Conservation (phyloP, 75 land plant genomes). For the Pinus tabuliformis region DNA sequence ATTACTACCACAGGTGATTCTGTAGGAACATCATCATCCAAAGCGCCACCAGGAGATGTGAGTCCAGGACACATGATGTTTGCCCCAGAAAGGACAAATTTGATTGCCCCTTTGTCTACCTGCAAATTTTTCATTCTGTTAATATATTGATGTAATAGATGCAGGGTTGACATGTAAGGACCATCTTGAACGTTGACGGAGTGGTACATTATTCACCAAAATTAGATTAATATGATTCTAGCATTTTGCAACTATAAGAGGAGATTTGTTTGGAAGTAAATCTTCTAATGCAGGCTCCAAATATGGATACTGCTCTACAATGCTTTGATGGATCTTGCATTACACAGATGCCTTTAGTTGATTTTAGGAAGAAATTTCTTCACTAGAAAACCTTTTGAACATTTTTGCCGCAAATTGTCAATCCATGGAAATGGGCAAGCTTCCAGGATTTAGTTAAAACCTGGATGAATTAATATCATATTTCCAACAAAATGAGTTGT, state of each 20-base stretch:
- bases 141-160: slow-evolving; percentile 96
- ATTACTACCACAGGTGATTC: slow-evolving; percentile 98
- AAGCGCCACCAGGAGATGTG: slow-evolving; percentile 94
- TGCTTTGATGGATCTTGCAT: too few species aligned
- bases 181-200: slow-evolving; percentile 96
- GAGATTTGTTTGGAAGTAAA: too few species aligned
- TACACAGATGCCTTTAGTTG: too few species aligned
- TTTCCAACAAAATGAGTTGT: too few species aligned
- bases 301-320: too few species aligned
- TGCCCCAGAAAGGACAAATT: slow-evolving; percentile 93
- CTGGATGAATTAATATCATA: too few species aligned
- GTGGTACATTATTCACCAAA: slow-evolving; percentile 92
- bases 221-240: slow-evolving; percentile 96
- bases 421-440: too few species aligned
- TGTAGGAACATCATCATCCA: slow-evolving; percentile 68
- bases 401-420: too few species aligned
- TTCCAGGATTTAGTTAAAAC: too few species aligned
- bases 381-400: too few species aligned
- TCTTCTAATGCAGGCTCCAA: too few species aligned
- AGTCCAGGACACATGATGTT: slow-evolving; percentile 99
- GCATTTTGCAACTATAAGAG: slow-evolving; percentile 7
- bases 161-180: slow-evolving; percentile 96
- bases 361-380: too few species aligned
- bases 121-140: slow-evolving; percentile 86
- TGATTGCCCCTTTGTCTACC: slow-evolving; percentile 96